Conservation (phyloP, 352 stramenopile genomes). For the Phytophthora citrophthora region DNA sequence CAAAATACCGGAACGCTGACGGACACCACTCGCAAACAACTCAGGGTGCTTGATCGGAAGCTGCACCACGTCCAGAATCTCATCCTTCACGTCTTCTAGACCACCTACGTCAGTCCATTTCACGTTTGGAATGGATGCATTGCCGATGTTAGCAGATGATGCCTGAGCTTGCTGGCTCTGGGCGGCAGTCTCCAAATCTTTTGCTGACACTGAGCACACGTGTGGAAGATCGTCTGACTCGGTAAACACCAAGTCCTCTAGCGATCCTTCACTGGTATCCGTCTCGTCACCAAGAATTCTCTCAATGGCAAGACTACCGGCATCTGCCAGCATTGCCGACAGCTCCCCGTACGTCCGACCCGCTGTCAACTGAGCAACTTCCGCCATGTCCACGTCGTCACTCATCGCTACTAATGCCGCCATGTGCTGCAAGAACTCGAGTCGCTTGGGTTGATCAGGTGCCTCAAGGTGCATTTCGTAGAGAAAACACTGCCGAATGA, state of each 20-base stretch:
- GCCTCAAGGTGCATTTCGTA: constrained; percentile 78
- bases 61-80: constrained; percentile 93
- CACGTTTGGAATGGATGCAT: constrained; percentile 92
- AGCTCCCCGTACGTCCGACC: constrained; percentile 81
- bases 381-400: constrained; percentile 56
- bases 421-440: constrained; percentile 64
- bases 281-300: constrained; percentile 39
- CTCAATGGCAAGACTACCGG: constrained; percentile 57
- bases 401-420: constrained; percentile 41
- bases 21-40: constrained; percentile 78
- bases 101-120: constrained; percentile 99
- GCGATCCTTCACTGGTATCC: constrained; percentile 25
- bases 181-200: constrained; percentile 63
- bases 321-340: constrained; percentile 67
- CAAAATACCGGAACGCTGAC: constrained; percentile 83
- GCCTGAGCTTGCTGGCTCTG: constrained; percentile 72
- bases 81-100: constrained; percentile 98
- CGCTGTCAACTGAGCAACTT: constrained; percentile 72
- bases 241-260: constrained; percentile 35
- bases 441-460: constrained; percentile 58
- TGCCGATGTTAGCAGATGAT: constrained; percentile 68
- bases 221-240: constrained; percentile 17
- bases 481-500: constrained; percentile 82
- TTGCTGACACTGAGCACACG: constrained; percentile 40
- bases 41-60: constrained; percentile 86